A percentile compares a stretch with the other conserved stretches of the same genome.
Evolutionary conservation across 1,284 basidiomycete genomes (phyloP).

Genomic region (Peniophora sp.): DNA sequence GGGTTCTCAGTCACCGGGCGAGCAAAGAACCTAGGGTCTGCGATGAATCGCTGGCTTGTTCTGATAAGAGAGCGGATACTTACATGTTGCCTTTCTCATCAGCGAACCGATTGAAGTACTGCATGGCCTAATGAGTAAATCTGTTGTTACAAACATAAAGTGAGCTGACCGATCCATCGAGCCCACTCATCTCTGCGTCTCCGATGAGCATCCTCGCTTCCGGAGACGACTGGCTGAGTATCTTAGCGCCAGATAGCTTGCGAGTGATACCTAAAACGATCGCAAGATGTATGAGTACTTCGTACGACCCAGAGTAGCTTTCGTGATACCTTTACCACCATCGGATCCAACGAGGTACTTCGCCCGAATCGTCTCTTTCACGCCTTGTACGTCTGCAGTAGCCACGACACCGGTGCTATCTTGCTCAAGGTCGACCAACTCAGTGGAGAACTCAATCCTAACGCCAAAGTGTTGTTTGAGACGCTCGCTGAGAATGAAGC

Average conservation of each 20-base stretch:
- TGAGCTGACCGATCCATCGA: background rate
- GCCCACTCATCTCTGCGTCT: background rate
- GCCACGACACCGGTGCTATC: background rate
- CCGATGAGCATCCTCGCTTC: background rate
- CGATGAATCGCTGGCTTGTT: background rate
- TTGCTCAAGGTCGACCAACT: background rate
- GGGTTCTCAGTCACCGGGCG: background rate
- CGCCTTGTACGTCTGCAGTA: background rate
- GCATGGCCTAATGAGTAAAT: background rate
- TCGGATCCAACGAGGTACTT: background rate
- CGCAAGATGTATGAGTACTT: background rate
- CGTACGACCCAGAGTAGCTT: background rate
- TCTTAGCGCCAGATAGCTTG: background rate
- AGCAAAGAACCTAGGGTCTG: background rate
- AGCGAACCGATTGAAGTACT: background rate
- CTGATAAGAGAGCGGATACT: background rate
- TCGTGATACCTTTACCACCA: background rate
- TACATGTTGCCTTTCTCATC: no score
- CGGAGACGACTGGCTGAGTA: background rate
- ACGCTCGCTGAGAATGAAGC: background rate
- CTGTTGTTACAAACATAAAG: background rate
- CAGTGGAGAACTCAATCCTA: background rate
- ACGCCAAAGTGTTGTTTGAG: background rate
- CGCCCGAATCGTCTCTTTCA: background rate
- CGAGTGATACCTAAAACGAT: background rate